These are phyloP conservation scores for Gaultheria prostrata DNA, from an alignment of 148 eudicot genomes.

Conservation along the genomic window DNA sequence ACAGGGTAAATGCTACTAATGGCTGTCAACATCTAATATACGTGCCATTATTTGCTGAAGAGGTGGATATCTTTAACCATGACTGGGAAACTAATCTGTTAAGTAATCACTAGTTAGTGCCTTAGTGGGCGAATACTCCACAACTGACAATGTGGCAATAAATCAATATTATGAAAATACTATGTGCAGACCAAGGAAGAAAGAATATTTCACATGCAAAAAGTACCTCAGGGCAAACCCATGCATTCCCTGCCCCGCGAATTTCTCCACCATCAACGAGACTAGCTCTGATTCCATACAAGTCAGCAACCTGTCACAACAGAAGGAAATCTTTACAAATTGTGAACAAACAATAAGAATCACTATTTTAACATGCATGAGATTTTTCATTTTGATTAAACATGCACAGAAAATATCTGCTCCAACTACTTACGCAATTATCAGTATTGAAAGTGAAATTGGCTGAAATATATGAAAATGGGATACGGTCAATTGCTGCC, in stretches of 20 bases:
- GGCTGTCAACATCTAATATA: neutral
- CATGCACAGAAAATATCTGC: constrained; percentile 9
- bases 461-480: constrained; percentile 89
- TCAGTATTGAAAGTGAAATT: constrained; percentile 96
- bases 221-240: constrained; percentile 97
- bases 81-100: neutral
- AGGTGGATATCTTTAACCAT: neutral
- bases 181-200: constrained; percentile 13
- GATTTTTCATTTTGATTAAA: neutral
- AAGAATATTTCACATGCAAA: constrained; percentile 9
- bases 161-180: neutral
- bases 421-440: constrained; percentile 71
- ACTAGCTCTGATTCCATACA: constrained; percentile 93
- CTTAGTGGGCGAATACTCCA: constrained; percentile 13
- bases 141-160: neutral
- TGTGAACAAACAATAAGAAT: constrained; percentile 1
- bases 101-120: neutral
- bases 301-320: constrained; percentile 78
- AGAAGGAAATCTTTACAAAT: neutral
- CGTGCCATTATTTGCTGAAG: neutral
- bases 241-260: constrained; percentile 99
- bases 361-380: neutral
- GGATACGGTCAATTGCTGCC: constrained; percentile 85
- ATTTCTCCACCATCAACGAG: constrained; percentile 98
- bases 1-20: neutral